Percentiles rank a stretch among this genome's conserved stretches.
Conservation (phyloP, 768 basidiomycete genomes). For the Auricularia heimuer region DNA sequence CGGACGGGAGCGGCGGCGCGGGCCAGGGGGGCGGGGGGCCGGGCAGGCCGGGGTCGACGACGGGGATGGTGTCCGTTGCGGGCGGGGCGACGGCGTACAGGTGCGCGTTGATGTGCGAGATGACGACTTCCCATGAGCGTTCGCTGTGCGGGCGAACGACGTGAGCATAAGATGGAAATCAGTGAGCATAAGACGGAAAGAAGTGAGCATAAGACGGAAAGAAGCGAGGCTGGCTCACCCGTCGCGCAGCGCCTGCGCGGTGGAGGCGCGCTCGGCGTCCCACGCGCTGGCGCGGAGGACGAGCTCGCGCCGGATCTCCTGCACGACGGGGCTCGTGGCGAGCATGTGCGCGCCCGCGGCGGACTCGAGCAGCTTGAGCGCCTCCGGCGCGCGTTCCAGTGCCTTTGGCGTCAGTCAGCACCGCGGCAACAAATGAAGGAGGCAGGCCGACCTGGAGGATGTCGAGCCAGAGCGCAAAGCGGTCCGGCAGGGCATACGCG, state of each 20-base stretch:
- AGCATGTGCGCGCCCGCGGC: constrained; percentile 62
- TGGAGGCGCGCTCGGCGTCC: constrained; percentile 52
- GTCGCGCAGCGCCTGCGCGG: constrained; percentile 25
- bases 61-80: background rate
- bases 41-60: background rate
- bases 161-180: background rate
- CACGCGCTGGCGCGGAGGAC: constrained; percentile 46
- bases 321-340: constrained; percentile 58
- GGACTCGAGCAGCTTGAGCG: constrained; percentile 54
- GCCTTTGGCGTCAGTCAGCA: constrained; percentile 22
- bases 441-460: constrained; percentile 37
- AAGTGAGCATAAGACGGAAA: background rate
- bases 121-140: constrained; percentile 80
- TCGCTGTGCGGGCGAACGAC: constrained; percentile 33
- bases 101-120: constrained; percentile 60
- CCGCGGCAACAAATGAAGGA: background rate
- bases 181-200: background rate
- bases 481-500: constrained; percentile 57
- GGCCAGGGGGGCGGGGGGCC: background rate
- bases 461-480: constrained; percentile 65
- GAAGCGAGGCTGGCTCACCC: constrained; percentile 31
- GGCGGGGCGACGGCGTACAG: constrained; percentile 25
- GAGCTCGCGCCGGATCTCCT: constrained; percentile 66
- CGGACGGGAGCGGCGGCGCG: background rate
- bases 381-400: constrained; percentile 59